Conservation (phyloP, 1,284 basidiomycete genomes). For the Ustilago sp. region DNA sequence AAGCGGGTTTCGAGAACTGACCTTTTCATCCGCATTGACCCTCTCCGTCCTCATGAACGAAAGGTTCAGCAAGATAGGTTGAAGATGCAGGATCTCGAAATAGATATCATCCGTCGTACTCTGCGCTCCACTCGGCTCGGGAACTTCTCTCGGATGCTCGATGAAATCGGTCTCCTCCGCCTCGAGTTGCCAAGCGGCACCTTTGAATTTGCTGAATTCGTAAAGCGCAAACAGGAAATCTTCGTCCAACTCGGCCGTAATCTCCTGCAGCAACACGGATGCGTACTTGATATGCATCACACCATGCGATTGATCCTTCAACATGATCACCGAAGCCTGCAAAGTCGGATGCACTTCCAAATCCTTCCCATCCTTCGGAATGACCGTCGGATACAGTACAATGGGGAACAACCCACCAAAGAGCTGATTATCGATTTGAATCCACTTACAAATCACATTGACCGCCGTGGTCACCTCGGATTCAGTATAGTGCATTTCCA, state of each 20-base stretch:
- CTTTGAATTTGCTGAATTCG: constrained; percentile 90
- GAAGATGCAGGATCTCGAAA: constrained; percentile 96
- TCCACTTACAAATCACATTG: constrained; percentile 84
- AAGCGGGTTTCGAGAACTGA: constrained; percentile 78
- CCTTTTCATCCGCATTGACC: constrained; percentile 83
- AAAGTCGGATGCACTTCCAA: constrained; percentile 87
- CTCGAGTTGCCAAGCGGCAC: constrained; percentile 68
- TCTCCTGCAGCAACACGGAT: constrained; percentile 90
- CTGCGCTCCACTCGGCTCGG: constrained; percentile 79
- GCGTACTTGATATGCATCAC: constrained; percentile 98
- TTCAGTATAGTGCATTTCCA: constrained; percentile 88
- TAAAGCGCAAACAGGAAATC: constrained; percentile 93
- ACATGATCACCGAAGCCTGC: constrained; percentile 86
- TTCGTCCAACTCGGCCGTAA: constrained; percentile 96
- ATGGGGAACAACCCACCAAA: constrained; percentile 97
- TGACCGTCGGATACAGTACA: constrained; percentile 91
- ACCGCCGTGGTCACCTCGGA: constrained; percentile 84
- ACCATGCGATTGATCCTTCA: constrained; percentile 89
- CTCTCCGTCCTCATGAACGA: constrained; percentile 98
- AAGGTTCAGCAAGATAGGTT: constrained; percentile 89
- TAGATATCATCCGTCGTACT: constrained; percentile 77
- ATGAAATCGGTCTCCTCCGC: constrained; percentile 74
- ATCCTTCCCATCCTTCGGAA: constrained; percentile 82
- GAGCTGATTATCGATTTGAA: constrained; percentile 93
- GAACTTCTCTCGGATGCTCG: constrained; percentile 79